Evolutionary conservation across 2,329 filamentous ascomycete genomes (phyloP).

Genomic region (Aspergillus fischeri): DNA sequence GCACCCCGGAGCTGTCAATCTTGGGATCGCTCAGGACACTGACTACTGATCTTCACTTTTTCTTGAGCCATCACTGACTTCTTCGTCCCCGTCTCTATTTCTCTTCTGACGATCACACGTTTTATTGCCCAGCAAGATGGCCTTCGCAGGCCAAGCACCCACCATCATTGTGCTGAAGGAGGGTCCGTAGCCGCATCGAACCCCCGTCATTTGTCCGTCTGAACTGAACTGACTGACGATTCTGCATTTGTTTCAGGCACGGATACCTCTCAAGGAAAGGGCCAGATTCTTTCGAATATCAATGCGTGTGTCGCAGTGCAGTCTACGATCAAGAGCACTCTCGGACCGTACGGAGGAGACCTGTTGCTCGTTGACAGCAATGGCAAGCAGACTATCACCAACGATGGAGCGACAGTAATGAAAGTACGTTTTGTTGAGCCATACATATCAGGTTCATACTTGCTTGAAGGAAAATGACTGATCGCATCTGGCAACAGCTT

Average conservation of each 20-base stretch:
- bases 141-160: constrained; percentile 94
- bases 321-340: constrained; percentile 88
- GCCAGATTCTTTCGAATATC: constrained; percentile 96
- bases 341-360: constrained; percentile 96
- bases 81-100: constrained; percentile 9
- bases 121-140: constrained; percentile 58
- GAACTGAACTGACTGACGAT: constrained; percentile 24
- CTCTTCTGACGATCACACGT: constrained; percentile 15
- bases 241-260: constrained; percentile 60
- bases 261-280: constrained; percentile 94
- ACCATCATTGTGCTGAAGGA: constrained; percentile 98
- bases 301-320: constrained; percentile 97
- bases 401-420: constrained; percentile 99
- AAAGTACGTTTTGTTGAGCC: constrained; percentile 60
- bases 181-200: constrained; percentile 57
- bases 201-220: constrained; percentile 21
- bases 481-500: constrained; percentile 53
- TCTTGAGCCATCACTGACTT: constrained; percentile 2
- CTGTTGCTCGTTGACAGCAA: constrained; percentile 93
- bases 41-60: constrained; percentile 16
- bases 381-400: constrained; percentile 95
- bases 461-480: not conserved
- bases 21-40: constrained; percentile 21
- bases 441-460: not conserved
- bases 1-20: constrained; percentile 28